Conservation (phyloP, 345 rosid species). For the Acer negundo region DNA sequence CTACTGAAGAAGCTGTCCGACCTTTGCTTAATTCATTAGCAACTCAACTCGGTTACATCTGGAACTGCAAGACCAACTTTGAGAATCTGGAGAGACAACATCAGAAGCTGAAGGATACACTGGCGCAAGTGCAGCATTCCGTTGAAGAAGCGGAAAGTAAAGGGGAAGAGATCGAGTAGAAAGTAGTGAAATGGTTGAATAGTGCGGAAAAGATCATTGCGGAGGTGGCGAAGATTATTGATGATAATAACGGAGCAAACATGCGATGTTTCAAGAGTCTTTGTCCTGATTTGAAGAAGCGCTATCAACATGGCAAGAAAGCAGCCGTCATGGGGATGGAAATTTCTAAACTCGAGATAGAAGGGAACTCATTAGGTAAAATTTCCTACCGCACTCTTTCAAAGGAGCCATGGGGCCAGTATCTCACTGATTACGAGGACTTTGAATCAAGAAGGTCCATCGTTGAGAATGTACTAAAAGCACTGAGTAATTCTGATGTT, state of each 20-base stretch:
- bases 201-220: background rate
- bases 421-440: too few relatives aligned
- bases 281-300: background rate
- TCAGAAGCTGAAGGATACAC: too few relatives aligned
- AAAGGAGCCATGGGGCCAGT: background rate
- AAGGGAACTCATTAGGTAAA: background rate
- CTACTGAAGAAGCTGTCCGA: too few relatives aligned
- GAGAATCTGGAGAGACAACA: too few relatives aligned
- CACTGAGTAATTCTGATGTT: background rate
- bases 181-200: constrained; percentile 15
- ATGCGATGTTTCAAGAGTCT: background rate
- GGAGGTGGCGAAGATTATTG: background rate
- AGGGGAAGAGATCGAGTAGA: constrained; percentile 9
- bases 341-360: constrained; percentile 3
- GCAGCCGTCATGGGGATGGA: background rate
- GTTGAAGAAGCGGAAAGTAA: too few relatives aligned
- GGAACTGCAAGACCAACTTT: too few relatives aligned
- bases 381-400: background rate
- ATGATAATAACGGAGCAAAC: background rate
- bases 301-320: constrained; percentile 18
- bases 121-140: too few relatives aligned
- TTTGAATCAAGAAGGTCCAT: background rate
- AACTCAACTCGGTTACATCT: too few relatives aligned
- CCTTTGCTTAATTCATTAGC: too few relatives aligned
- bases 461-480: background rate